Conservation (phyloP, 371 early-diverging fungal genomes). For the Chytridium lagenaria region DNA sequence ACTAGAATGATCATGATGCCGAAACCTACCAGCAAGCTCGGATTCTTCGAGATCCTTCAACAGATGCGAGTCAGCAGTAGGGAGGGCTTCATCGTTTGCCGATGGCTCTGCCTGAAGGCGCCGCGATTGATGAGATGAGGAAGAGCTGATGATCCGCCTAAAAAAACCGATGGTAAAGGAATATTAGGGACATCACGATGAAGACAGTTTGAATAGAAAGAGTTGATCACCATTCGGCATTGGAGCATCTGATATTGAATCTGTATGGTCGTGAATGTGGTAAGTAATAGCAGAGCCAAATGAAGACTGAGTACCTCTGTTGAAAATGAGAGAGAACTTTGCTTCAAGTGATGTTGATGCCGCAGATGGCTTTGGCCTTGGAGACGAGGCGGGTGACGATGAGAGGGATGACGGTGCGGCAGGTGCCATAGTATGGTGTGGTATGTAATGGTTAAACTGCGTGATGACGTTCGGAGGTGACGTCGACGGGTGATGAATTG, state of each 20-base stretch:
- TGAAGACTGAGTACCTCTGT: neutral
- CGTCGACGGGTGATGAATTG: neutral
- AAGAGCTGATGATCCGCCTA: neutral
- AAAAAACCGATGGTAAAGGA: neutral
- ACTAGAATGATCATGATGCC: neutral
- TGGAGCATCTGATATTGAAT: constrained; percentile 4
- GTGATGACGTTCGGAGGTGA: neutral
- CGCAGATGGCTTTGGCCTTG: neutral
- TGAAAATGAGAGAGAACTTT: constrained; percentile 14
- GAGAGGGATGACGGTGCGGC: neutral
- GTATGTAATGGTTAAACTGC: neutral
- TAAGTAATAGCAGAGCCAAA: neutral
- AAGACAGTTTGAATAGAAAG: neutral
- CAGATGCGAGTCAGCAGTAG: neutral
- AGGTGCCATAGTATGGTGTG: neutral
- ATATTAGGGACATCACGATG: neutral
- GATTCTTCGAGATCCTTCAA: neutral
- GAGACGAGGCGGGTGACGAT: neutral
- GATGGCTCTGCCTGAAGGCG: neutral
- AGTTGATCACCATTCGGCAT: neutral
- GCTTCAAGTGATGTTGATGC: neutral
- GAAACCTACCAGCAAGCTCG: neutral
- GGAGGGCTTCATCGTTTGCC: neutral
- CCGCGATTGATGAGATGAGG: constrained; percentile 3
- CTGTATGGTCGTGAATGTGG: neutral